Evolutionary conservation across 2,329 filamentous ascomycete species (phyloP).

Genomic region (Xylaria sp.): DNA sequence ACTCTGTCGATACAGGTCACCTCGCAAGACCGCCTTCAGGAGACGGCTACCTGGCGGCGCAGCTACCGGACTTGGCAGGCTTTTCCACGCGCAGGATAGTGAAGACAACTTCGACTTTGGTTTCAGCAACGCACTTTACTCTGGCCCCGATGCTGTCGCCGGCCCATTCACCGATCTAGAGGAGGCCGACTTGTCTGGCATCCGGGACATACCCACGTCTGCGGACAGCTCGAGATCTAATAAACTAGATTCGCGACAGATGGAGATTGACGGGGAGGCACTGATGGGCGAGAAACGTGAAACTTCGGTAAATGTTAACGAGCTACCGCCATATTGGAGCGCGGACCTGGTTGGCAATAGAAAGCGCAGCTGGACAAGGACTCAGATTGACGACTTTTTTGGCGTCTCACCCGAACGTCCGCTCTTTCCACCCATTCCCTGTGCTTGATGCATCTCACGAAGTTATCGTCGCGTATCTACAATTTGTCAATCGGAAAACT

Average conservation of each 20-base stretch:
- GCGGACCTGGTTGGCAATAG: not conserved
- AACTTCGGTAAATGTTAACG: not conserved
- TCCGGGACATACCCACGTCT: not conserved
- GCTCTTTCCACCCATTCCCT: not conserved
- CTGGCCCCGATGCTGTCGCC: conserved; percentile 29
- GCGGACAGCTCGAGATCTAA: not conserved
- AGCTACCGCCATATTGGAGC: not conserved
- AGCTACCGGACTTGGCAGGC: conserved; percentile 13
- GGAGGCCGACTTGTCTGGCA: not conserved
- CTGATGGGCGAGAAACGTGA: not conserved
- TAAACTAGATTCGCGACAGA: not conserved
- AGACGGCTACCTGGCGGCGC: conserved; percentile 12
- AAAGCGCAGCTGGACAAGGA: conserved; percentile 19
- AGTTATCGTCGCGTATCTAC: not conserved
- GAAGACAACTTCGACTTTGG: conserved; percentile 16
- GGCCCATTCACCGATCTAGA: conserved; percentile 34
- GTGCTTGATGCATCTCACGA: not conserved
- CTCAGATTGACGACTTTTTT: conserved; percentile 27
- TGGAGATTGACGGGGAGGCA: not conserved
- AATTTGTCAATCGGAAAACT: not conserved
- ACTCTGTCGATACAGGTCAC: conserved; percentile 27
- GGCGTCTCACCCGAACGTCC: conserved; percentile 7
- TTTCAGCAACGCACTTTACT: conserved; percentile 29
- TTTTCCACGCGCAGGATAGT: conserved; percentile 16
- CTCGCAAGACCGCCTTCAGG: conserved; percentile 15